Percentiles rank a stretch among this genome's conserved stretches.
These are phyloP conservation scores for Boletus patriciae DNA, from an alignment of 768 basidiomycete species.

Conservation along the genomic window DNA sequence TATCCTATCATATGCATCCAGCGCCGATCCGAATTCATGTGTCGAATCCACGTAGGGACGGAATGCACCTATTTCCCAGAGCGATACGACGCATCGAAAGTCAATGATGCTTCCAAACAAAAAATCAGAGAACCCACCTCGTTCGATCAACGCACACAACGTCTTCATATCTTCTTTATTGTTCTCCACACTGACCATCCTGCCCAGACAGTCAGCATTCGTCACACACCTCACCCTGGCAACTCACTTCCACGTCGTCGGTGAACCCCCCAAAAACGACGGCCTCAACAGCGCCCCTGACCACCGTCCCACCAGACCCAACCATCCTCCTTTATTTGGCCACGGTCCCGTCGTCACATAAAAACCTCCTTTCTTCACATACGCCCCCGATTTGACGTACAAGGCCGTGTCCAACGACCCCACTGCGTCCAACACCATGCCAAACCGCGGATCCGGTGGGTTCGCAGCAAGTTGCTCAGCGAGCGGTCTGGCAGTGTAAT, in stretches of 20 bases:
- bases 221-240: not conserved
- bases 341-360: conserved; percentile 56
- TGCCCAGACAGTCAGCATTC: not conserved
- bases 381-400: conserved; percentile 50
- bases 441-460: conserved; percentile 51
- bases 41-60: conserved; percentile 61
- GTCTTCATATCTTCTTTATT: conserved; percentile 37
- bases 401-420: conserved; percentile 49
- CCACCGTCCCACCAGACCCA: conserved; percentile 2
- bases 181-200: conserved; percentile 33
- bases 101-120: not conserved
- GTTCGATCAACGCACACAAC: conserved; percentile 39
- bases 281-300: conserved; percentile 33
- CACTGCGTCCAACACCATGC: conserved; percentile 60
- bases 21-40: conserved; percentile 52
- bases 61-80: conserved; percentile 41
- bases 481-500: conserved; percentile 57
- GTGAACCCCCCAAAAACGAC: conserved; percentile 52
- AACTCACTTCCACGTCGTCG: conserved; percentile 48
- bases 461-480: conserved; percentile 44
- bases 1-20: conserved; percentile 62
- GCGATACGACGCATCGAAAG: not conserved
- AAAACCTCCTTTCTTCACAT: conserved; percentile 49
- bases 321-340: conserved; percentile 31
- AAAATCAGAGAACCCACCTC: conserved; percentile 36